Evolutionary conservation across 2,329 filamentous ascomycete genomes (phyloP).

Genomic region (Cryoendolithus antarcticus): DNA sequence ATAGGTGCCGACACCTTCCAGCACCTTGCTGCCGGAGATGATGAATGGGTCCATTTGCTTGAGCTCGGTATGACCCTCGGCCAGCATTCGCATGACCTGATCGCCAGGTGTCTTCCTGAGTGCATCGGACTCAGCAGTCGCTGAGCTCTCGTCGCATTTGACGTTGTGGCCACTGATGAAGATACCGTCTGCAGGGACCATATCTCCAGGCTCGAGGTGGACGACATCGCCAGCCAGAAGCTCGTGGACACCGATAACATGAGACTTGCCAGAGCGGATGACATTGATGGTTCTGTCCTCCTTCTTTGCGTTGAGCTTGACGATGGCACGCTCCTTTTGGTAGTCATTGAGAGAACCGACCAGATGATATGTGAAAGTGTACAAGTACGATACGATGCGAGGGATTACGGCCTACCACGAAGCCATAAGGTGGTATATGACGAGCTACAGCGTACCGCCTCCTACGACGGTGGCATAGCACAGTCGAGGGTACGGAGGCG

Average conservation of each 20-base stretch:
- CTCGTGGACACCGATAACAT: slow-evolving; percentile 58
- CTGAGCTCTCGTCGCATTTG: slow-evolving; percentile 62
- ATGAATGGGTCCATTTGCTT: slow-evolving; percentile 72
- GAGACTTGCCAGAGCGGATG: slow-evolving; percentile 57
- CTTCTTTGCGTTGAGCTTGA: slow-evolving; percentile 69
- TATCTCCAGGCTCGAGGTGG: slow-evolving; percentile 59
- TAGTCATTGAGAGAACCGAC: slow-evolving; percentile 69
- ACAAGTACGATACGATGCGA: too few relatives aligned
- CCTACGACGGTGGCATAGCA: too few relatives aligned
- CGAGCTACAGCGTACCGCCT: too few relatives aligned
- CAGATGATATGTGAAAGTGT: slow-evolving; percentile 17
- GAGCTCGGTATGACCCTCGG: slow-evolving; percentile 44
- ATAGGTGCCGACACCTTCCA: slow-evolving; percentile 63
- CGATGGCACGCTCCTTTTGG: slow-evolving; percentile 71
- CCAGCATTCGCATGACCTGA: slow-evolving; percentile 53
- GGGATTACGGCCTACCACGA: too few relatives aligned
- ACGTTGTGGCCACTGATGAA: slow-evolving; percentile 56
- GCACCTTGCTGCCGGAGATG: slow-evolving; percentile 71
- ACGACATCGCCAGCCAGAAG: slow-evolving; percentile 63
- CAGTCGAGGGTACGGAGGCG: too few relatives aligned
- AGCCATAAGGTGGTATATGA: too few relatives aligned
- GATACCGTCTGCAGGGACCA: slow-evolving; percentile 61
- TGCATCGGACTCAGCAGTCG: slow-evolving; percentile 63
- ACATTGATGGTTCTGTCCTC: slow-evolving; percentile 64
- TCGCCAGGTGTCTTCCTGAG: slow-evolving; percentile 54